Conservation (phyloP, 306 rosid genomes). For the Gastrolobium villosum region DNA sequence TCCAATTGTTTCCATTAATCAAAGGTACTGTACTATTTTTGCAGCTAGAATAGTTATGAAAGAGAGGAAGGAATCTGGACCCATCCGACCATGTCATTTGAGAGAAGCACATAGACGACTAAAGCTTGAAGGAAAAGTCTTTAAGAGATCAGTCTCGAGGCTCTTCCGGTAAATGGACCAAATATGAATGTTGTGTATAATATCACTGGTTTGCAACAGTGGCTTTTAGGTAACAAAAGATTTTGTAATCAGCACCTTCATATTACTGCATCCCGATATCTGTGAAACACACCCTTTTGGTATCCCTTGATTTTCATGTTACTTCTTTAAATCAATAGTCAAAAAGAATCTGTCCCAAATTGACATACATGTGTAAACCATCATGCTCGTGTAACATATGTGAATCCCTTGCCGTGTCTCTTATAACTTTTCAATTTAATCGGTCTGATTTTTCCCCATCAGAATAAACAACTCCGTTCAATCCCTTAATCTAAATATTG, state of each 20-base stretch:
- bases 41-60: slow-evolving; percentile 87
- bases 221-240: background rate
- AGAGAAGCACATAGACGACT: slow-evolving; percentile 89
- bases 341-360: background rate
- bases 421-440: background rate
- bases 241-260: slow-evolving; percentile 5
- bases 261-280: slow-evolving; percentile 9
- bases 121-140: slow-evolving; percentile 92
- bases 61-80: slow-evolving; percentile 92
- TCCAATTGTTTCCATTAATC: slow-evolving; percentile 23
- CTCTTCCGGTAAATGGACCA: slow-evolving; percentile 72
- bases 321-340: background rate
- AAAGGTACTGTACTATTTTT: slow-evolving; percentile 27
- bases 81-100: slow-evolving; percentile 94
- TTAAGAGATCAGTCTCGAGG: slow-evolving; percentile 74
- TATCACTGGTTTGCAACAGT: slow-evolving; percentile 17
- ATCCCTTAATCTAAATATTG: background rate
- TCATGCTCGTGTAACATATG: background rate
- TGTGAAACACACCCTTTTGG: too few relatives aligned
- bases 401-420: background rate
- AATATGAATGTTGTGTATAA: slow-evolving; percentile 31
- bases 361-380: background rate
- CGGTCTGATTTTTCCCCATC: background rate
- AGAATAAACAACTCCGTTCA: background rate
- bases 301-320: background rate